Evolutionary conservation across 768 basidiomycete genomes (phyloP).

Genomic region (Termitomyces eurrhizus): DNA sequence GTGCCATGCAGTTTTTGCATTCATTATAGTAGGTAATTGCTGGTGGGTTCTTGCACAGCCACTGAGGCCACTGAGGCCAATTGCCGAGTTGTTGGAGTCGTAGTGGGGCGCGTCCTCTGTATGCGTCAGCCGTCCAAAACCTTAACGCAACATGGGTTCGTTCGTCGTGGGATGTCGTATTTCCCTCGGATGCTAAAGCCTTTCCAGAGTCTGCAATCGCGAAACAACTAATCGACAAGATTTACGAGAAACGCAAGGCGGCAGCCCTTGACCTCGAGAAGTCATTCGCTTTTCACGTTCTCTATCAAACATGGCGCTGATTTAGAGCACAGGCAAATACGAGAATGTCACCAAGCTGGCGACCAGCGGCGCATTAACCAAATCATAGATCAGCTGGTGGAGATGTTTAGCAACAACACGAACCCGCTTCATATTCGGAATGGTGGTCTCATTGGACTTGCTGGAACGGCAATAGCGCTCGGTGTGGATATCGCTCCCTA

Average conservation of each 20-base stretch:
- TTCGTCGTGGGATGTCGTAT: constrained; percentile 9
- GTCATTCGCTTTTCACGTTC: constrained; percentile 35
- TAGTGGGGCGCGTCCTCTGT: constrained; percentile 1
- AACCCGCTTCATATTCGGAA: constrained; percentile 89
- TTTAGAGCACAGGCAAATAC: constrained; percentile 57
- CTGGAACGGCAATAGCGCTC: constrained; percentile 94
- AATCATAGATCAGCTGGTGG: constrained; percentile 92
- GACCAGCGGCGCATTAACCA: constrained; percentile 78
- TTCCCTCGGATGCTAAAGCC: background rate
- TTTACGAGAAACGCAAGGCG: constrained; percentile 95
- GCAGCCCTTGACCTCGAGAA: constrained; percentile 96
- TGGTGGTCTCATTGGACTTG: constrained; percentile 93
- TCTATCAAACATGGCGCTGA: constrained; percentile 1
- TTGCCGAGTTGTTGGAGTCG: background rate
- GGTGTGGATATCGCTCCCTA: constrained; percentile 92
- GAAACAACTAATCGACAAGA: constrained; percentile 85
- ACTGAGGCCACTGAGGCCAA: constrained; percentile 5
- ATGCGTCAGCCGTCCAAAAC: constrained; percentile 6
- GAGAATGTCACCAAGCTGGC: constrained; percentile 79
- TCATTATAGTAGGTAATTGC: background rate
- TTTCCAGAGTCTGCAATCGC: constrained; percentile 66
- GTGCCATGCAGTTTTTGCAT: constrained; percentile 20
- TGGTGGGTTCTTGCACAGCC: constrained; percentile 17
- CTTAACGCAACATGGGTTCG: constrained; percentile 24
- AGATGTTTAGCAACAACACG: constrained; percentile 82